phyloP scores from a whole-genome alignment of 352 stramenopile genomes.

The Phytopythium mirpurense region DNA sequence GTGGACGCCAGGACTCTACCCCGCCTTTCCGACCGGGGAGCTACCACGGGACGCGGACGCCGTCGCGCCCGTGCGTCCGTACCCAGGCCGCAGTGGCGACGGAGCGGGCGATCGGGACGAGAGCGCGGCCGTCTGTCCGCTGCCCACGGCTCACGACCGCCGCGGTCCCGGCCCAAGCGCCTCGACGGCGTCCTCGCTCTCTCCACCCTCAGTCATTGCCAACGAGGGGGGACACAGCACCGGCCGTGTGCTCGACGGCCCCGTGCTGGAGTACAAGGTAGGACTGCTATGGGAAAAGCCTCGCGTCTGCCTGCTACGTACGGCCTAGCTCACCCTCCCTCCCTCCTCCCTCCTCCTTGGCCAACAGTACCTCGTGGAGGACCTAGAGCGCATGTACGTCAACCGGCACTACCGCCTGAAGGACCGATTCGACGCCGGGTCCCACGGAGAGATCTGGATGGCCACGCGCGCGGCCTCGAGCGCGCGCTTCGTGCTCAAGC shows the following conservation, averaged over 20 bases:
- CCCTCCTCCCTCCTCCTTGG: too few species aligned
- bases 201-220: neutral
- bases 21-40: neutral
- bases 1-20: neutral
- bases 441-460: constrained; percentile 81
- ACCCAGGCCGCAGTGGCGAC: neutral
- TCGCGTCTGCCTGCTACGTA: too few species aligned
- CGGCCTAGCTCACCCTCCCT: too few species aligned
- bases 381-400: constrained; percentile 61
- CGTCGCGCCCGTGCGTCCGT: neutral
- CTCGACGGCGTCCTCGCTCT: neutral
- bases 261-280: constrained; percentile 73
- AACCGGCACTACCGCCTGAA: constrained; percentile 71
- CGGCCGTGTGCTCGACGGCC: constrained; percentile 21
- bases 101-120: neutral
- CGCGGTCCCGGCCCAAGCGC: neutral
- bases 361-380: constrained; percentile 38
- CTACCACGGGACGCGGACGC: constrained; percentile 12
- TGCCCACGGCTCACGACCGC: neutral
- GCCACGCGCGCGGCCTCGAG: constrained; percentile 16
- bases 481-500: constrained; percentile 73
- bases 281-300: too few species aligned
- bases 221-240: neutral
- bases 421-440: constrained; percentile 79
- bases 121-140: neutral